These are phyloP conservation scores for Galerina marginata DNA, from an alignment of 768 basidiomycete species.

Conservation along the genomic window DNA sequence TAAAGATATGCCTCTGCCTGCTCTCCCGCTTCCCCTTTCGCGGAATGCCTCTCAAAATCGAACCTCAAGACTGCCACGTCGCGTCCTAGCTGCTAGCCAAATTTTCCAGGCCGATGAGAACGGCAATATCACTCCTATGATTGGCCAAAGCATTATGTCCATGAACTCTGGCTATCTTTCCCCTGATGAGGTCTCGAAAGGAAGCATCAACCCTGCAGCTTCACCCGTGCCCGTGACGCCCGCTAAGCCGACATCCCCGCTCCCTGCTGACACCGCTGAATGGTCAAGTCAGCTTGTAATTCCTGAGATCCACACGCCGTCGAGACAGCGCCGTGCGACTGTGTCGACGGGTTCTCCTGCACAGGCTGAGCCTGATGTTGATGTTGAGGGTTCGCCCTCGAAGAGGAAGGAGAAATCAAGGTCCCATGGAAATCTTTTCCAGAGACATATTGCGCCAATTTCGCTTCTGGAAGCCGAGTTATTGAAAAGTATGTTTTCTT, in stretches of 20 bases:
- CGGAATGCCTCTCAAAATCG: constrained; percentile 53
- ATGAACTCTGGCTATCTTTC: constrained; percentile 36
- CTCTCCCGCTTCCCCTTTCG: constrained; percentile 67
- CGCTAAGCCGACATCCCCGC: constrained; percentile 21
- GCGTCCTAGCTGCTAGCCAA: constrained; percentile 67
- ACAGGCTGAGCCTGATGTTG: constrained; percentile 24
- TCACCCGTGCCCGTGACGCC: constrained; percentile 16
- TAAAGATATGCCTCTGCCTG: constrained; percentile 53
- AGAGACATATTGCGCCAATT: constrained; percentile 69
- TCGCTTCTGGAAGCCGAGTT: constrained; percentile 69
- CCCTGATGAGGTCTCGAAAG: constrained; percentile 29
- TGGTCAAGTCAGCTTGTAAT: constrained; percentile 33
- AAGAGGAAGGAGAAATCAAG: constrained; percentile 70
- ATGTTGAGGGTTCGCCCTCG: constrained; percentile 54
- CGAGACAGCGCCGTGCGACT: constrained; percentile 62
- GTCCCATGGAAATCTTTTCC: constrained; percentile 67
- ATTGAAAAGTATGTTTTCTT: constrained; percentile 56
- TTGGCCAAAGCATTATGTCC: constrained; percentile 41
- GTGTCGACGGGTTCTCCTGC: constrained; percentile 69
- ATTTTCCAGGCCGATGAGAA: constrained; percentile 62
- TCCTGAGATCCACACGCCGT: constrained; percentile 47
- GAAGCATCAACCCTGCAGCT: constrained; percentile 24
- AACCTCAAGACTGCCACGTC: constrained; percentile 64
- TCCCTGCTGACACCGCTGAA: constrained; percentile 11
- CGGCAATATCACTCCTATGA: constrained; percentile 36